Conservation (phyloP, 805 yeast genomes). For the Lachancea quebecensis region DNA sequence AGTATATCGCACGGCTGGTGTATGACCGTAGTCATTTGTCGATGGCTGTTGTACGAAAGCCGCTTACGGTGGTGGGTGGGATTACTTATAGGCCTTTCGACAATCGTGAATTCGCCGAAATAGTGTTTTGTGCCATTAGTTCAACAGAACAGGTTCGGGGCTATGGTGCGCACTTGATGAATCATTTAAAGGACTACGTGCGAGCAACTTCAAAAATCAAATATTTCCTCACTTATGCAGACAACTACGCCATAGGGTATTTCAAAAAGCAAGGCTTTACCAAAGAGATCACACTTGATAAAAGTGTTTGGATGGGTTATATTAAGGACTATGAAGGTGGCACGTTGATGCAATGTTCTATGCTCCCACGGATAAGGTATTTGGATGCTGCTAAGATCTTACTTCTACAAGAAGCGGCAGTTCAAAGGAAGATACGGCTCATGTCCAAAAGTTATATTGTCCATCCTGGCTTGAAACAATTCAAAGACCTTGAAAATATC, state of each 20-base stretch:
- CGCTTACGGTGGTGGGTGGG: constrained; percentile 95
- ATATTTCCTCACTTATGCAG: constrained; percentile 92
- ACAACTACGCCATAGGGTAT: constrained; percentile 97
- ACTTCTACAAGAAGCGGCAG: constrained; percentile 85
- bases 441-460: constrained; percentile 74
- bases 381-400: constrained; percentile 82
- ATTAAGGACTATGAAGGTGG: constrained; percentile 99
- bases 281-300: constrained; percentile 83
- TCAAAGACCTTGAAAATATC: constrained; percentile 43
- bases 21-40: constrained; percentile 92
- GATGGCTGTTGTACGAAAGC: constrained; percentile 91
- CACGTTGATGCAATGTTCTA: constrained; percentile 93
- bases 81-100: constrained; percentile 94
- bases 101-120: constrained; percentile 87
- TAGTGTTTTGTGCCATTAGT: constrained; percentile 96
- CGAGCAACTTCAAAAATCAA: constrained; percentile 77
- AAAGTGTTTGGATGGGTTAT: constrained; percentile 93
- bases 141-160: constrained; percentile 98
- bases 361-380: constrained; percentile 84
- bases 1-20: constrained; percentile 88
- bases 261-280: constrained; percentile 98
- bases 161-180: constrained; percentile 98
- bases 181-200: constrained; percentile 93
- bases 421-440: constrained; percentile 72
- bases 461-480: constrained; percentile 72